Conservation (phyloP, 1,284 basidiomycete genomes). For the Takashimella koratensis region DNA sequence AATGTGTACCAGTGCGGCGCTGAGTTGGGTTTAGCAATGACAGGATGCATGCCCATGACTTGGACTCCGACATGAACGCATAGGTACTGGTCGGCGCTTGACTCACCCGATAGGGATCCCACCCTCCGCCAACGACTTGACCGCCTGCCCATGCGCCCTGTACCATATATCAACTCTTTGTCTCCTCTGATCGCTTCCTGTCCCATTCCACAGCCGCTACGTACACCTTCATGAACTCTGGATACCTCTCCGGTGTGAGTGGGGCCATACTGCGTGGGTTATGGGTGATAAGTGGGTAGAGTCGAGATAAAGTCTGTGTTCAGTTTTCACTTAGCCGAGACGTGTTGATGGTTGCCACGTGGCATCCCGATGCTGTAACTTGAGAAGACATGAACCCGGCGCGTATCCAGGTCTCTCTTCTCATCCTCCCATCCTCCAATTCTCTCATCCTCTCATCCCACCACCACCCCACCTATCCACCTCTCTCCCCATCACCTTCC, state of each 20-base stretch:
- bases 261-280: too few relatives aligned
- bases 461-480: background rate
- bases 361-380: too few relatives aligned
- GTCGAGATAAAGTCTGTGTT: too few relatives aligned
- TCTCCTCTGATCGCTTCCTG: background rate
- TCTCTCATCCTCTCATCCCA: background rate
- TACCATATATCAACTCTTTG: background rate
- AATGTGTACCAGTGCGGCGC: slow-evolving; percentile 31
- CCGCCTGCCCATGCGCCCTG: slow-evolving; percentile 31
- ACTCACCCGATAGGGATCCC: slow-evolving; percentile 41
- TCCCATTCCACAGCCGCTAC: background rate
- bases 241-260: slow-evolving; percentile 22
- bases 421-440: background rate
- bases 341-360: too few relatives aligned
- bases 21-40: slow-evolving; percentile 3
- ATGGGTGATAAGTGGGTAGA: too few relatives aligned
- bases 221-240: slow-evolving; percentile 26
- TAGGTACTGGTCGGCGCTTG: too few relatives aligned
- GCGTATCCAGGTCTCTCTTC: too few relatives aligned
- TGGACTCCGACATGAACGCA: too few relatives aligned
- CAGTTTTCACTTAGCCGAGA: too few relatives aligned
- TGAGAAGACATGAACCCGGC: too few relatives aligned
- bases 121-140: slow-evolving; percentile 25
- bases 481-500: too few relatives aligned
- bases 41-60: too few relatives aligned